Evolutionary conservation across 345 rosid species (phyloP), one percentile per base, ranked within the genome.

Genomic region (Heritiera fomes): DNA sequence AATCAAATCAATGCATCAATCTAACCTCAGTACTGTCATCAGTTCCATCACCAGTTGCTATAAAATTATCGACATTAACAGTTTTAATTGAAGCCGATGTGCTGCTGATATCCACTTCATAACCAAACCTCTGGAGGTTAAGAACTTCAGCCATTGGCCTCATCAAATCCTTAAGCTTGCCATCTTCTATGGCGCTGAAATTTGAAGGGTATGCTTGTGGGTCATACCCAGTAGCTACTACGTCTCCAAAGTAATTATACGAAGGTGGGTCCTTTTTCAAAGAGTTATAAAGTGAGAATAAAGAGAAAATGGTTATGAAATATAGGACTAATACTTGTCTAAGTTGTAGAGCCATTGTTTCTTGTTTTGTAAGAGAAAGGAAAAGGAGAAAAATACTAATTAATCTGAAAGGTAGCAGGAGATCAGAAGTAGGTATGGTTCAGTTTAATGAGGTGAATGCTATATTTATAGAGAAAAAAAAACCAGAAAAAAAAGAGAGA

Each of bases 21-120:
- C 32, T 62, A 87, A 93, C 98, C 94, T 84, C 30, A 0, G 94
- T 87, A 80, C 86, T 94, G 55, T 93, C 94, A 9, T 3, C 66
- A 9, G 5, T 69, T 49, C 94, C 94, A 56, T 87, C 90, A 43
- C 84, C 97, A 79, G 71, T 82, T 46, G 92, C 92, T 77, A 94
- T 92, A 77, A 82, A 93, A 71, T 88, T 84, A 62, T 83, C 83
- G 56, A 95, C 90, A 67, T 28, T 84, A 80, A 90, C 38, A 10
- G 73, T 76, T 38, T 68, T 80, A 32, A 40, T 66, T 45, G 78
- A 62, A 8, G 78, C 8, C 2, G 78, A 75, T 46, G 50, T 55
- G 50, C 11, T 55, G 50, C 11, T 56, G 64, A 60, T 20, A 60
- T 23, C 64, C 64, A 60, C 13, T 23, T 59, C 28, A 20, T 12